Evolutionary conservation across 2,329 filamentous ascomycete genomes (phyloP).

Genomic region (Verticillium albo-atrum): DNA sequence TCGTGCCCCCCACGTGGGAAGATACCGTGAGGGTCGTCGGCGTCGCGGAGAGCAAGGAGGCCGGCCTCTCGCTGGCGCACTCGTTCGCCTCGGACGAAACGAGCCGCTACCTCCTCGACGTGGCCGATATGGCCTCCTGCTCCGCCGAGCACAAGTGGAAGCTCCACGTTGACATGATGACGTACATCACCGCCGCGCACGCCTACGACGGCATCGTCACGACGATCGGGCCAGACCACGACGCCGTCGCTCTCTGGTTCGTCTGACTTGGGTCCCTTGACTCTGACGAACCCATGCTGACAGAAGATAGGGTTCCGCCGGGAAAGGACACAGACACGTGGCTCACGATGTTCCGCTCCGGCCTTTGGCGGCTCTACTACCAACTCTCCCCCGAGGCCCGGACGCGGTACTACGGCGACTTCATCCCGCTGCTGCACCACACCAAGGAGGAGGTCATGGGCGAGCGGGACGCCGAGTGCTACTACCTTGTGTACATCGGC

Average conservation of each 20-base stretch:
- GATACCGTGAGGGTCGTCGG: constrained; percentile 57
- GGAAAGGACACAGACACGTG: constrained; percentile 69
- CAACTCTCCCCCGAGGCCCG: constrained; percentile 68
- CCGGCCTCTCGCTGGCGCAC: constrained; percentile 67
- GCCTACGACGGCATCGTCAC: constrained; percentile 70
- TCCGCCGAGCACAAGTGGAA: constrained; percentile 68
- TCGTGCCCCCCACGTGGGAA: constrained; percentile 49
- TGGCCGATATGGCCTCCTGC: constrained; percentile 60
- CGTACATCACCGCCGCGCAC: constrained; percentile 72
- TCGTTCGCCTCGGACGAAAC: constrained; percentile 74
- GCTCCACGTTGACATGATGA: constrained; percentile 72
- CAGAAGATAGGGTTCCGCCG: constrained; percentile 62
- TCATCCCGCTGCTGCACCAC: constrained; percentile 68
- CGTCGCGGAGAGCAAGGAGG: constrained; percentile 65
- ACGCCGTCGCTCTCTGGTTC: constrained; percentile 75
- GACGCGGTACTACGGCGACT: constrained; percentile 71
- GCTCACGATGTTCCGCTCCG: constrained; percentile 67
- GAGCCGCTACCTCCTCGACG: constrained; percentile 69
- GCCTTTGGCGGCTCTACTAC: constrained; percentile 74
- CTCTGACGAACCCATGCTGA: background rate
- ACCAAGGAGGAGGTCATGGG: constrained; percentile 68
- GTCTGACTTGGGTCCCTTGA: constrained; percentile 19
- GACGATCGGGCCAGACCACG: constrained; percentile 70
- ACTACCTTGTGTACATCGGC: constrained; percentile 82
- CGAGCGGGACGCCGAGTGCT: constrained; percentile 60